A percentile compares a stretch with the other conserved stretches of the same genome.
Conservation (phyloP, 305 asterid species). For the Fraxinus ornus region DNA sequence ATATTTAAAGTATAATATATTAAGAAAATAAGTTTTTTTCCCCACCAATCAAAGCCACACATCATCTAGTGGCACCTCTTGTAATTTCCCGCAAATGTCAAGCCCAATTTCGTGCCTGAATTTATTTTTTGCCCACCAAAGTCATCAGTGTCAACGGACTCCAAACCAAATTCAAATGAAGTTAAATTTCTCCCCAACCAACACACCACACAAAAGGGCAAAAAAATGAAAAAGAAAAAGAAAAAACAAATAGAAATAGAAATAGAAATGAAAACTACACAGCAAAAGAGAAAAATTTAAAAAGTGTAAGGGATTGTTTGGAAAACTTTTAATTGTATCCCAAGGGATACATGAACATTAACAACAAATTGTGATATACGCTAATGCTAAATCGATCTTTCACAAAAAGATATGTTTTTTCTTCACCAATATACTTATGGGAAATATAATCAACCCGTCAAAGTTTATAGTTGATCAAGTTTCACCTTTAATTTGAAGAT, state of each 20-base stretch:
- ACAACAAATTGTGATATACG: not conserved
- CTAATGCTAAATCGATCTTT: not conserved
- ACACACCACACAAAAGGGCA: not conserved
- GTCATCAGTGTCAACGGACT: slow-evolving; percentile 31
- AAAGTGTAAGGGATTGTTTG: not conserved
- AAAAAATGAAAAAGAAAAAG: not conserved
- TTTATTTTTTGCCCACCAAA: not conserved
- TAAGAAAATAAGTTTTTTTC: not conserved
- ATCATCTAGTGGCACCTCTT: slow-evolving; percentile 32
- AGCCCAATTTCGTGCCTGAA: slow-evolving; percentile 16
- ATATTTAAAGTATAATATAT: slow-evolving; percentile 12
- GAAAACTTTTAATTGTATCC: not conserved
- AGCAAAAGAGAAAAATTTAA: not conserved
- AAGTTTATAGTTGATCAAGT: not conserved
- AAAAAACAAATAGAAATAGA: not conserved
- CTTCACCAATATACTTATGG: not conserved
- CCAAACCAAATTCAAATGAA: slow-evolving; percentile 35
- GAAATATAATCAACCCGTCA: not conserved
- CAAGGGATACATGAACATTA: not conserved
- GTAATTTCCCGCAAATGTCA: slow-evolving; percentile 2
- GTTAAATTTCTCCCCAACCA: slow-evolving; percentile 16
- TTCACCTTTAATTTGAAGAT: not conserved
- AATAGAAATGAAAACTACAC: not conserved
- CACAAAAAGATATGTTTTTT: not conserved
- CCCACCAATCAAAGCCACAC: slow-evolving; percentile 25